Base-by-base conservation (phyloP, 2,329 filamentous ascomycete species). In the Phaeosphaeria sp. region DNA sequence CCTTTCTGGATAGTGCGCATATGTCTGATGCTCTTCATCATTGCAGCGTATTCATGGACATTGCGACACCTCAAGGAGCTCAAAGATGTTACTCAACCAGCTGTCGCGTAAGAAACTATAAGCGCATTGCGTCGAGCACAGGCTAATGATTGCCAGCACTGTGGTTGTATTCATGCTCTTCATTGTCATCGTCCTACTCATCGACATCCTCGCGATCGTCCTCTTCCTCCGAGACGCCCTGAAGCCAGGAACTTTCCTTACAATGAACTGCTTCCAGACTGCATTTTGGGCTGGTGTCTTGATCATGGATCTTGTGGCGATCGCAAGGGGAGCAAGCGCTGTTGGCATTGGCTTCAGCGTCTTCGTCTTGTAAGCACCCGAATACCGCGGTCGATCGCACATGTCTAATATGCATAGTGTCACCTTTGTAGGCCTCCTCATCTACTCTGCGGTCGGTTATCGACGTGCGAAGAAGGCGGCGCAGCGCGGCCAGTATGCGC, bases 361-460 rank as follows among this genome's bases (percentile, higher is more conserved):
- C 40, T 66, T 77, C 43, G 63, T 79, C 45, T 74, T 79, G 78
- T 80, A 65, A 60, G 77, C 67, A n/a, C 21, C 7, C 5, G n/a
- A 49, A 50, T 27, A 22, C 30, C 3, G 30, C 30, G 5, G 11
- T 36, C 3, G 15, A 7, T 13, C 11, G 3, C 15, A 7, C 6
- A n/a, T 33, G 5, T 51, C 66, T 65, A 21, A 65, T 51, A 42
- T 18, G 56, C 7, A 8, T 44, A 80, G 77, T 52, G 58, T 74
- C 13, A 64, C 73, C 6, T 76, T 76, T 60, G 43, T 80, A 49
- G 71, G 66, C 43, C 73, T 79, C 56, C 72, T 80, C 60, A 68
- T 79, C 54, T 81, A 81, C 67, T 74, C 74, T 22, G 66, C 68
- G 43, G 65, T 79, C 57, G 62, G 57, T 27, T 73, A 76, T 59